Evolutionary conservation across 352 stramenopile genomes (phyloP).

Genomic region (Phytophthora pistaciae): DNA sequence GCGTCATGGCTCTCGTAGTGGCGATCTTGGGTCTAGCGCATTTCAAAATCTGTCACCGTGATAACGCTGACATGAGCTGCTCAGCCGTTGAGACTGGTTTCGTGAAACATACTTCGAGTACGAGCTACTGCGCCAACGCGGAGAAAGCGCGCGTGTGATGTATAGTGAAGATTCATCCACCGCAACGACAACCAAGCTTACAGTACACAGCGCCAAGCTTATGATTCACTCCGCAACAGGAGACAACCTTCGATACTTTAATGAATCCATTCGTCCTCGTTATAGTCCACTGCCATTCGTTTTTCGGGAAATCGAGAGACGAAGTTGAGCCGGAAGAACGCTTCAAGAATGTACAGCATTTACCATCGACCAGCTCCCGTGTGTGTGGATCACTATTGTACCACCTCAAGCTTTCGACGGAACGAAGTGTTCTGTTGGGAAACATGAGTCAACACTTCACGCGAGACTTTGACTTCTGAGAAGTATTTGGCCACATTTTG

Average conservation of each 20-base stretch:
- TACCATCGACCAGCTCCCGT: too few relatives aligned
- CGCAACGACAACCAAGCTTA: background rate
- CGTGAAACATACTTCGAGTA: conserved; percentile 1
- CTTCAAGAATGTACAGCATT: too few relatives aligned
- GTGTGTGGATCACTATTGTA: too few relatives aligned
- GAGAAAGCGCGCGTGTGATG: background rate
- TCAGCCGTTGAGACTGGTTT: conserved; percentile 14
- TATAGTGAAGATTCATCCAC: background rate
- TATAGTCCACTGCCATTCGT: too few relatives aligned
- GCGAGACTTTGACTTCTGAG: too few relatives aligned
- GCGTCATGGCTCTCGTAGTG: conserved; percentile 25
- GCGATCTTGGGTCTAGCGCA: conserved; percentile 26
- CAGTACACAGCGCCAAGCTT: background rate
- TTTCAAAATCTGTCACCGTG: conserved; percentile 14
- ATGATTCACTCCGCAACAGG: background rate
- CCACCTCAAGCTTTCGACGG: too few relatives aligned
- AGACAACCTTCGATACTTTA: background rate
- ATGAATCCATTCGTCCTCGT: background rate
- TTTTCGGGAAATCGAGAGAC: too few relatives aligned
- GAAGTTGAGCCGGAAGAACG: too few relatives aligned
- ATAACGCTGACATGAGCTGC: background rate
- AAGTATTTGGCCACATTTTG: too few relatives aligned
- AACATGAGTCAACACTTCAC: too few relatives aligned
- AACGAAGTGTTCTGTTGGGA: too few relatives aligned
- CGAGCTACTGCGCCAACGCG: background rate